Evolutionary conservation across 352 stramenopile species (phyloP).

Genomic region (Pythium utonaiense): DNA sequence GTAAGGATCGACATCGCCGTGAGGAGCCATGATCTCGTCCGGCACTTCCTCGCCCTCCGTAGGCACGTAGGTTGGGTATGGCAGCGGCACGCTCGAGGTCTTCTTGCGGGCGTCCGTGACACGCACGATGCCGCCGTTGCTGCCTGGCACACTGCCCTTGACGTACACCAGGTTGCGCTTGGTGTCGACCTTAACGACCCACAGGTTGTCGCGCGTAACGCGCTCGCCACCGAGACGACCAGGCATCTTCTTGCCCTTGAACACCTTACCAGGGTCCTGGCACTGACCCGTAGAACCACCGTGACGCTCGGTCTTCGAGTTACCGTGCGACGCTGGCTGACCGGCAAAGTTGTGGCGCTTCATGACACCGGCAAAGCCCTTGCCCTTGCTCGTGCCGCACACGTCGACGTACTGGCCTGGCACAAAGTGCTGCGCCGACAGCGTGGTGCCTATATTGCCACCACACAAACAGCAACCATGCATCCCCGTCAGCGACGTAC

Average conservation of each 20-base stretch:
- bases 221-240: conserved; percentile 94
- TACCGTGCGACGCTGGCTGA: conserved; percentile 97
- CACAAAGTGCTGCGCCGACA: conserved; percentile 97
- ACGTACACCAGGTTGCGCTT: conserved; percentile 93
- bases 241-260: conserved; percentile 99
- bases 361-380: conserved; percentile 95
- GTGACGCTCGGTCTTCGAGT: conserved; percentile 95
- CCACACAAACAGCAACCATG: neutral
- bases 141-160: conserved; percentile 90
- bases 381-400: conserved; percentile 90
- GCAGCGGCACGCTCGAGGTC: conserved; percentile 47
- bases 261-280: conserved; percentile 98
- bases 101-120: conserved; percentile 89
- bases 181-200: conserved; percentile 90
- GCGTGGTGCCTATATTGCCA: conserved; percentile 47
- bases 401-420: conserved; percentile 98
- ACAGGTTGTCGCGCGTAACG: conserved; percentile 96
- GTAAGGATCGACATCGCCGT: conserved; percentile 76
- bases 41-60: conserved; percentile 45
- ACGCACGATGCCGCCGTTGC: conserved; percentile 83
- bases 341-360: conserved; percentile 98
- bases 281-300: conserved; percentile 97
- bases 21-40: conserved; percentile 69
- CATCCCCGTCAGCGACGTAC: neutral
- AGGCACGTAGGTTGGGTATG: conserved; percentile 80